Conservation (phyloP, 306 rosid genomes). For the Sechiopsis laciniata region DNA sequence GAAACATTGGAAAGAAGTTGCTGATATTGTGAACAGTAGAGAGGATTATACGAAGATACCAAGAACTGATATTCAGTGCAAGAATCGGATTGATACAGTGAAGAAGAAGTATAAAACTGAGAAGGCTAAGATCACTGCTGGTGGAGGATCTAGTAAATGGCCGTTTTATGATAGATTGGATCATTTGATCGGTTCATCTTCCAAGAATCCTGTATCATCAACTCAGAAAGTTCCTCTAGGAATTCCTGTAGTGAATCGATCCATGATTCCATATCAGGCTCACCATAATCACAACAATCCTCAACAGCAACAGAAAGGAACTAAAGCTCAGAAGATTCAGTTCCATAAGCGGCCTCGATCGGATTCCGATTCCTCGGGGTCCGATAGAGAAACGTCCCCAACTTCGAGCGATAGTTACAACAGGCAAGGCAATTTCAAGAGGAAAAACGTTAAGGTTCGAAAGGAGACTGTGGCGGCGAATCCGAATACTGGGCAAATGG, state of each 20-base stretch:
- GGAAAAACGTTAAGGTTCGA: conserved; percentile 42
- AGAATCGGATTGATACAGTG: conserved; percentile 92
- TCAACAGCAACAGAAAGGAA: conserved; percentile 21
- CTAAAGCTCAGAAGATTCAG: conserved; percentile 44
- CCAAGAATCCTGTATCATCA: conserved; percentile 31
- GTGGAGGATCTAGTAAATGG: conserved; percentile 64
- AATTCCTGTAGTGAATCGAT: conserved; percentile 57
- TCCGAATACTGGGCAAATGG: background rate
- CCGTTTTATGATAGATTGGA: conserved; percentile 65
- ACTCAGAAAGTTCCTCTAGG: conserved; percentile 12
- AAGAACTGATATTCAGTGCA: conserved; percentile 87
- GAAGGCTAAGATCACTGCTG: conserved; percentile 65
- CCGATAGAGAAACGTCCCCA: conserved; percentile 48
- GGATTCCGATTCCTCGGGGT: conserved; percentile 32
- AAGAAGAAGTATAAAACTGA: conserved; percentile 93
- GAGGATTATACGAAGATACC: conserved; percentile 65
- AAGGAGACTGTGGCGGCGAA: too few relatives aligned
- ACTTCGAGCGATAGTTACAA: conserved; percentile 54
- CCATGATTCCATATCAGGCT: conserved; percentile 33
- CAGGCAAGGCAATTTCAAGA: conserved; percentile 41
- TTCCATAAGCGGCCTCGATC: conserved; percentile 33
- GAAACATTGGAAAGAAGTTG: conserved; percentile 97
- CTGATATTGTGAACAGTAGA: conserved; percentile 71
- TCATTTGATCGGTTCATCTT: conserved; percentile 58
- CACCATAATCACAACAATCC: background rate